Evolutionary conservation across 371 early-diverging fungal species (phyloP), one percentile per base, ranked within the genome.

Genomic region (Actinomucor elegans): DNA sequence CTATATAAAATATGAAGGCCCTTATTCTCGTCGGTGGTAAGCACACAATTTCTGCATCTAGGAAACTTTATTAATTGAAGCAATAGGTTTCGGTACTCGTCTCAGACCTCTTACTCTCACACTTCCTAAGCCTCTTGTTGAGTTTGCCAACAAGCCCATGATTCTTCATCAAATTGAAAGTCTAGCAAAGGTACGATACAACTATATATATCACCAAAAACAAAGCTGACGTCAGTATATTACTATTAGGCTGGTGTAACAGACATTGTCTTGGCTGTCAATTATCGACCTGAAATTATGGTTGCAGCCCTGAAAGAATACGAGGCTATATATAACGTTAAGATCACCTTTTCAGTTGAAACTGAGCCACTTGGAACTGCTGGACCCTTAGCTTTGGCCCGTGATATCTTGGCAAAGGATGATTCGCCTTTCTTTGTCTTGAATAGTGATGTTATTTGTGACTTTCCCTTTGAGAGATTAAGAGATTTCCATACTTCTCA

Each of bases 71-170:
- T 23, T 15, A 20, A 5, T 21, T 52, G n/a, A n/a, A n/a, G n/a
- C n/a, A n/a, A n/a, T 43, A 94, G 95, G 97, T 49, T 97, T 95
- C 68, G 99, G 99, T 48, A 99, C 99, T 48, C 91, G 99, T 67
- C 90, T 99, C 56, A 84, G 99, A 29, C 99, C 99, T 15, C 85
- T 99, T 36, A 99, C 99, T 8, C 85, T 99, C 49, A 94, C 99
- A 43, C 73, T 92, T 52, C 99, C 99, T 59, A 99, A 99, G 75
- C 99, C 99, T 29, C 83, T 99, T 49, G 97, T 99, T 12, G 96
- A 96, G 68, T 99, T 99, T 80, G 94, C 92, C 47, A 99, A 99
- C 87, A 91, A 89, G 73, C 99, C 99, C 34, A 99, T 99, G 92
- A 94, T 99, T 60, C 83, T 96, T 51, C 99, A 99, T 77, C 99